These are phyloP conservation scores for Pestalotiopsis sp. DNA, from an alignment of 2,329 filamentous ascomycete genomes.

Conservation along the genomic window DNA sequence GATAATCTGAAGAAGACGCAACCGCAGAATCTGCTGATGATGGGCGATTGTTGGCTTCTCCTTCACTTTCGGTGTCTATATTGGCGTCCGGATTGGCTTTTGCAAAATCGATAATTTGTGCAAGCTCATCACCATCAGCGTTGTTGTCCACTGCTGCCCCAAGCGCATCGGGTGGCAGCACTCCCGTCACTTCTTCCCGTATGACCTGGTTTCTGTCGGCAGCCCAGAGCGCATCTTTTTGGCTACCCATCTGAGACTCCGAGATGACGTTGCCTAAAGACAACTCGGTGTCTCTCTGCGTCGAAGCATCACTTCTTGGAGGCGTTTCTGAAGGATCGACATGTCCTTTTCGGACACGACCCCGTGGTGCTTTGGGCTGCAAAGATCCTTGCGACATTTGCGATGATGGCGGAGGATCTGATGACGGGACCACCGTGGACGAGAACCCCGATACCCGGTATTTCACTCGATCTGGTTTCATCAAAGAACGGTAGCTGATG, in stretches of 20 bases:
- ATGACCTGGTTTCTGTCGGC: neutral
- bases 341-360: conserved; percentile 38
- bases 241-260: neutral
- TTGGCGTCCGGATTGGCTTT: conserved; percentile 60
- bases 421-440: conserved; percentile 17
- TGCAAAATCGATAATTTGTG: conserved; percentile 64
- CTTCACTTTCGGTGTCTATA: conserved; percentile 49
- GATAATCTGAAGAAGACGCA: conserved; percentile 17
- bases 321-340: conserved; percentile 40
- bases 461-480: conserved; percentile 59
- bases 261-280: conserved; percentile 5
- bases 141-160: neutral
- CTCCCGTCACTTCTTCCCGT: neutral
- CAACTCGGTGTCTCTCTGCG: conserved; percentile 17
- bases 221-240: neutral
- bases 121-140: conserved; percentile 54
- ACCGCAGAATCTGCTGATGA: neutral
- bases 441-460: conserved; percentile 61
- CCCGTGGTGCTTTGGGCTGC: conserved; percentile 49
- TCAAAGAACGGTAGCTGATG: conserved; percentile 55
- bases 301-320: conserved; percentile 34
- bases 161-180: neutral
- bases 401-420: conserved; percentile 14
- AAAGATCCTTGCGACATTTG: conserved; percentile 38
- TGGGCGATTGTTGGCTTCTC: conserved; percentile 23